Base-by-base conservation (phyloP, 345 rosid species). In the Moricandia moricandioides region DNA sequence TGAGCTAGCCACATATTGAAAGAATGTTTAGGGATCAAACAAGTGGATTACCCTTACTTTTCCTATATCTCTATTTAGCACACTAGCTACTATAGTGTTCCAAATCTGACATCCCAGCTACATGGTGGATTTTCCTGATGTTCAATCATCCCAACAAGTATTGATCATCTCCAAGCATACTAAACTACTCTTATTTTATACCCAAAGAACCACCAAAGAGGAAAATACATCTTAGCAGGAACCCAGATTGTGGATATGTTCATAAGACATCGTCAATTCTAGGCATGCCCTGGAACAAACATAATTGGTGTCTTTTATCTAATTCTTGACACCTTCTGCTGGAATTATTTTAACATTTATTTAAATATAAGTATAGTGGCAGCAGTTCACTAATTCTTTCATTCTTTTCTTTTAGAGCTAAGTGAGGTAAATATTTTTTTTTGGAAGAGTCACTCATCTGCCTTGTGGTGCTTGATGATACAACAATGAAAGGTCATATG, bases 81-180 rank as follows among this genome's bases (percentile, higher is more conserved):
- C 79, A 69, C 77, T 31, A 70, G 78, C 26, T 86, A 83, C 68
- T 81, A 74, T 18, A 86, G 71, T 78, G 82, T 83, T 73, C 89
- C 84, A 21, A 87, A 78, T 74, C 85, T 1, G 84, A 8, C 81
- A 84, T 39, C 80, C 82, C 8, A 87, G 89, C 74, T 35, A 8
- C 11, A 8, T 35, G 10, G 40, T 35, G 40, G 40, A 35, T 10
- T 35, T 35, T 35, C 40, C 40, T 35, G n/a, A n/a, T 65, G 29
- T 57, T 74, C 4, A 63, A 70, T 26, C 52, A 70, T 65, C 61
- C 49, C 55, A 77, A 56, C 8, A 70, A 65, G 33, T 45, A 64
- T 57, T 77, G 61, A 77, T 40, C 60, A 40, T 55, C 75, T 55
- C 66, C 45, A 70, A 62, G 54, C 54, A 70, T 26, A 65, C 43